Evolutionary conservation across 805 yeast genomes (phyloP).

Genomic region (Wickerhamomyces chaumierensis): DNA sequence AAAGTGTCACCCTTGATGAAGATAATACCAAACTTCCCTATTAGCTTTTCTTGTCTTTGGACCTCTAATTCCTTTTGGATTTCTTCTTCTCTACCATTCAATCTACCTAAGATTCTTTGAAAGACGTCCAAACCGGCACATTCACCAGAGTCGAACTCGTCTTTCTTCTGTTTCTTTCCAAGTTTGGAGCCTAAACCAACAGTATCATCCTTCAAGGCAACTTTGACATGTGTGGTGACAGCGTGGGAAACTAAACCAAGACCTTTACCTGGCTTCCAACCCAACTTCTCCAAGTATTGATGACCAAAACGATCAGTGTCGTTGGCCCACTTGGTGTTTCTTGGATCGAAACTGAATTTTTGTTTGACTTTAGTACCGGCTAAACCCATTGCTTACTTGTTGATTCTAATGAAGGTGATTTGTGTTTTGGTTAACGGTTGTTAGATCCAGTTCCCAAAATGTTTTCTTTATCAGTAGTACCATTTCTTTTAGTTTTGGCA

Average conservation of each 20-base stretch:
- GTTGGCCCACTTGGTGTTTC: slow-evolving; percentile 92
- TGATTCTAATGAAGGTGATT: neutral
- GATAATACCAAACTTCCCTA: slow-evolving; percentile 84
- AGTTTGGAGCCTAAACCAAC: slow-evolving; percentile 84
- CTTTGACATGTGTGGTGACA: slow-evolving; percentile 73
- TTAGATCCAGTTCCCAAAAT: neutral
- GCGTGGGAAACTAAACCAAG: slow-evolving; percentile 64
- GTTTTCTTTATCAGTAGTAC: too few relatives aligned
- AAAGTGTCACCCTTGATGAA: slow-evolving; percentile 81
- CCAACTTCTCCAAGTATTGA: slow-evolving; percentile 66
- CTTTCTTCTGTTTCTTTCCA: slow-evolving; percentile 44
- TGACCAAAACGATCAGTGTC: slow-evolving; percentile 80
- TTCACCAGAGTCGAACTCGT: slow-evolving; percentile 69
- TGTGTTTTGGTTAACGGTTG: neutral
- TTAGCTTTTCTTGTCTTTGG: slow-evolving; percentile 54
- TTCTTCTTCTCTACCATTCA: slow-evolving; percentile 75
- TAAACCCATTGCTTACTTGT: slow-evolving; percentile 50
- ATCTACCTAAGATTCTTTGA: slow-evolving; percentile 78
- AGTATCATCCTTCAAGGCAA: slow-evolving; percentile 69
- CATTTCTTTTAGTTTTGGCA: neutral
- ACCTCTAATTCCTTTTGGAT: slow-evolving; percentile 55
- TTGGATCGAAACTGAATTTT: slow-evolving; percentile 83
- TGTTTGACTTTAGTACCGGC: slow-evolving; percentile 75
- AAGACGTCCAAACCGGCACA: slow-evolving; percentile 88
- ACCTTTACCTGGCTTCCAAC: slow-evolving; percentile 92